Base-by-base conservation (phyloP, 164 flowering plant genomes). In the Echeveria elegans region DNA sequence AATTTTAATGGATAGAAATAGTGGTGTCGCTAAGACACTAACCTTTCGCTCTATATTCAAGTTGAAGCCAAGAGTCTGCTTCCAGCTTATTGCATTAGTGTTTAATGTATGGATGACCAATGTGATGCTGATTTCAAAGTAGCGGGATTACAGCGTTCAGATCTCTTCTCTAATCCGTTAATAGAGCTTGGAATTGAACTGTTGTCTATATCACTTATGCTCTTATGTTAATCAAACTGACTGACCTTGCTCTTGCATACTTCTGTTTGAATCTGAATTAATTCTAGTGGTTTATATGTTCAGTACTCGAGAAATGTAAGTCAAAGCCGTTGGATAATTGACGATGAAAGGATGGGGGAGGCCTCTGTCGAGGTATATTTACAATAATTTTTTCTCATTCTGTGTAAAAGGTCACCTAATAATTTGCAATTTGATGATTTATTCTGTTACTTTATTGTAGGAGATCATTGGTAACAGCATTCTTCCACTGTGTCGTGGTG, bases 241-340 rank as follows among this genome's bases (percentile, higher is more conserved):
- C 34, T 56, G 30, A 0, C 41, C 41, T n/a, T 36, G 45, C 45
- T 52, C 59, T 31, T 56, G 61, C 61, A 56, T 28, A 12, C 61
- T 26, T 38, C 10, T 63, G 34, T 63, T 63, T 36, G 15, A 63
- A 34, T 18, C 9, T 63, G 43, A 19, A 32, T 31, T 70, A 45
- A 61, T 65, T 37, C 6, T 64, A 3, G 62, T 67, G 21, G 65
- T 34, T 53, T 40, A 67, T 73, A 38, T 70, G 21, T 61, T 72
- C 80, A 95, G 99, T 92, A 73, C 78, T 89, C 97, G 15, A 88
- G 99, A 84, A 95, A 88, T 81, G 97, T 95, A 71, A 95, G 97
- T 75, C 97, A 95, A 71, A 78, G 92, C 66, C 81, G 90, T 29
- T 95, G 97, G 99, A 82, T 92, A 43, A 90, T 95, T 76, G 97